These are phyloP conservation scores for Sporothrix variecibatus DNA, from an alignment of 2,329 filamentous ascomycete genomes.

Conservation along the genomic window DNA sequence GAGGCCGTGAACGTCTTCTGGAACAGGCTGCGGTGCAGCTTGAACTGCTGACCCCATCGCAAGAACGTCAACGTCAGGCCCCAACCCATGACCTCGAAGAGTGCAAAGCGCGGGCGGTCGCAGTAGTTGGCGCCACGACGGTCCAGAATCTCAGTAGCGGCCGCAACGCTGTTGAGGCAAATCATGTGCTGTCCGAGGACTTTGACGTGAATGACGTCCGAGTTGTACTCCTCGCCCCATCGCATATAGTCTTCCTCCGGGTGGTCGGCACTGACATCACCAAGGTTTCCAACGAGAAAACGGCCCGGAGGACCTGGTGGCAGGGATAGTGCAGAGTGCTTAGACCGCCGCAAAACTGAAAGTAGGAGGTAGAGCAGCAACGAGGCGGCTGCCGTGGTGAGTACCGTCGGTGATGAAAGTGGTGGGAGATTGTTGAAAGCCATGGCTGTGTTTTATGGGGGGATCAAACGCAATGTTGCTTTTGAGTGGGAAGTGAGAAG, in stretches of 20 bases:
- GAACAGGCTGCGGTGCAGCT: constrained; percentile 45
- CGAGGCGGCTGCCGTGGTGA: constrained; percentile 10
- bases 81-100: constrained; percentile 47
- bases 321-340: constrained; percentile 20
- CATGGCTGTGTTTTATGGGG: not conserved
- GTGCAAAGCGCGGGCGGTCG: constrained; percentile 43
- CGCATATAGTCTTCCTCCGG: constrained; percentile 52
- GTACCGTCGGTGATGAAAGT: not conserved
- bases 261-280: constrained; percentile 89
- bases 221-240: constrained; percentile 30
- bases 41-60: constrained; percentile 44
- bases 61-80: constrained; percentile 48
- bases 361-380: constrained; percentile 18
- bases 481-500: not conserved
- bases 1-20: constrained; percentile 43
- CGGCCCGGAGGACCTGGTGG: constrained; percentile 29
- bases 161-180: constrained; percentile 42
- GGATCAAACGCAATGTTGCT: not conserved
- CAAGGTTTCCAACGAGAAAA: constrained; percentile 83
- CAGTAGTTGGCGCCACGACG: constrained; percentile 44
- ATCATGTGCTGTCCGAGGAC: constrained; percentile 44
- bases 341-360: not conserved
- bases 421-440: not conserved
- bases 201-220: constrained; percentile 38
- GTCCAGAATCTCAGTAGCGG: constrained; percentile 44